A percentile compares a stretch with the other conserved stretches of the same genome.
phyloP scores from a whole-genome alignment of 495 filamentous ascomycete genomes.

The Hypoxylon trugodes region DNA sequence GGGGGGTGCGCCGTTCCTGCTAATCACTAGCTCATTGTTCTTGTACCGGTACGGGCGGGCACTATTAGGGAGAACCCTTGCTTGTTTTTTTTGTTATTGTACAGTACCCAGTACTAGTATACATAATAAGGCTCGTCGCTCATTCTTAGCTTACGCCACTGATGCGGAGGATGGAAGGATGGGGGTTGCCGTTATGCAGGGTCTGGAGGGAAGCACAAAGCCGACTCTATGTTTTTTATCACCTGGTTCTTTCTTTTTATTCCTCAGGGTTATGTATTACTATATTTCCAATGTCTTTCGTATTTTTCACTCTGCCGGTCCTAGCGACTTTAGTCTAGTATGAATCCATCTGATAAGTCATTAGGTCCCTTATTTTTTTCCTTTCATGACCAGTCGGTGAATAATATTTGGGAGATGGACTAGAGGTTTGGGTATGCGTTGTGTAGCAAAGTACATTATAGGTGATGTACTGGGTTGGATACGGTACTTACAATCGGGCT shows the following conservation, averaged over 20 bases:
- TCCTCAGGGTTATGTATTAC: not conserved
- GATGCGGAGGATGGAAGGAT: slow-evolving; percentile 48
- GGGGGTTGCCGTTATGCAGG: slow-evolving; percentile 52
- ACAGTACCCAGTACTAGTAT: slow-evolving; percentile 13
- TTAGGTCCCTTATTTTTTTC: no score
- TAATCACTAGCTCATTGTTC: slow-evolving; percentile 10
- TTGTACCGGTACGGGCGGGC: slow-evolving; percentile 39
- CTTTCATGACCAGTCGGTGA: slow-evolving; percentile 18
- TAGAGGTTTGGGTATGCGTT: not conserved
- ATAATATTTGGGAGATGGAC: slow-evolving; percentile 19
- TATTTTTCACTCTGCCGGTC: slow-evolving; percentile 11
- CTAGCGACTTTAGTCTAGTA: slow-evolving; percentile 14
- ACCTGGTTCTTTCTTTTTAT: slow-evolving; percentile 11
- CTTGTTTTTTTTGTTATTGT: slow-evolving; percentile 13
- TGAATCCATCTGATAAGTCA: slow-evolving; percentile 17
- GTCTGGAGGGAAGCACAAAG: slow-evolving; percentile 43
- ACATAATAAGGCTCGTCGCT: slow-evolving; percentile 34
- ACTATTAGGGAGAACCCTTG: slow-evolving; percentile 14
- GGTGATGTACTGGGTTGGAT: no score
- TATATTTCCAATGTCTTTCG: not conserved
- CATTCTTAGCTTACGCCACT: slow-evolving; percentile 52
- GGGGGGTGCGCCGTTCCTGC: slow-evolving; percentile 29
- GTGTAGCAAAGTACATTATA: slow-evolving; percentile 8
- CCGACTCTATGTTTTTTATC: slow-evolving; percentile 17
- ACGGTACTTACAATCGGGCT: slow-evolving; percentile 40